A percentile compares a stretch with the other conserved stretches of the same genome.
These are phyloP conservation scores for Dactylellina haptotyla DNA, from an alignment of 2,329 filamentous ascomycete species.

Conservation along the genomic window DNA sequence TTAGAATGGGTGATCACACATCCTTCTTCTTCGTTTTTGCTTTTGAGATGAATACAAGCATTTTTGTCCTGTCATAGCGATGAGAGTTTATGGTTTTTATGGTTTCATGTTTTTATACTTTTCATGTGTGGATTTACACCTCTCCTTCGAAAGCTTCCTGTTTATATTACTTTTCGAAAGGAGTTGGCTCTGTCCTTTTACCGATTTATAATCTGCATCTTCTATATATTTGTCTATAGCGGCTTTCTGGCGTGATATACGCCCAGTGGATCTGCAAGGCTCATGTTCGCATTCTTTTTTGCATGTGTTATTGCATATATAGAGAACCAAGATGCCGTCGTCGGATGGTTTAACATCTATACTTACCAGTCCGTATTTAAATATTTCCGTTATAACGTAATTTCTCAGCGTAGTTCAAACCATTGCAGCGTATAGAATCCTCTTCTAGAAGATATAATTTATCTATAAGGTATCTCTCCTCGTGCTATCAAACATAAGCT, in stretches of 20 bases:
- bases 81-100: constrained; percentile 13
- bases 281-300: neutral
- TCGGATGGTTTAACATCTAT: neutral
- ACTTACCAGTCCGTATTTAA: too few species aligned
- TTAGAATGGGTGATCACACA: neutral
- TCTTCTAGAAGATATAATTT: neutral
- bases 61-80: constrained; percentile 8
- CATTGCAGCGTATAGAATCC: too few species aligned
- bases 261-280: neutral
- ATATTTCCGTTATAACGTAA: too few species aligned
- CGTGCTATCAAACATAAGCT: neutral
- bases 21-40: neutral
- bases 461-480: neutral
- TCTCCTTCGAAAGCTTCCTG: neutral
- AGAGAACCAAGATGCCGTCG: neutral
- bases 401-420: too few species aligned
- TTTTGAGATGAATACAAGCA: neutral
- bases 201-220: constrained; percentile 5
- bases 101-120: neutral
- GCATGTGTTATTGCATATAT: neutral
- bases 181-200: neutral
- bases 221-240: neutral
- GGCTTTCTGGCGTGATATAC: neutral
- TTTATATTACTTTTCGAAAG: neutral
- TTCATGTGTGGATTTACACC: neutral